Evolutionary conservation across 2,329 filamentous ascomycete species (phyloP).

Genomic region (Purpureocillium lavendulum): DNA sequence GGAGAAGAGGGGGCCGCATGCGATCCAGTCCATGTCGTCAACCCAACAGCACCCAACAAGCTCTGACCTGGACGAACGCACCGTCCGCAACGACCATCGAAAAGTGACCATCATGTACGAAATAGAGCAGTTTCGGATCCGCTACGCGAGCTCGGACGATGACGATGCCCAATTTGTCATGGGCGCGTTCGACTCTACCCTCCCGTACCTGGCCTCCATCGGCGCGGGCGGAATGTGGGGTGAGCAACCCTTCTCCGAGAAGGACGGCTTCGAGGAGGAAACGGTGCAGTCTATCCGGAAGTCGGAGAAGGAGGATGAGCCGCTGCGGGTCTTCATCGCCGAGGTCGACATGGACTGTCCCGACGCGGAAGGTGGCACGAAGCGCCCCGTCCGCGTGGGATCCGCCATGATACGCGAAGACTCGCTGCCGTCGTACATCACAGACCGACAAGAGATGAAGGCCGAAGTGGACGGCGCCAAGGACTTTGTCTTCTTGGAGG

Average conservation of each 20-base stretch:
- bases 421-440: not conserved
- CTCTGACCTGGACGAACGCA: too few relatives aligned
- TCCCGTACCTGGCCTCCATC: conserved; percentile 16
- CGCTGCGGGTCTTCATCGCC: conserved; percentile 17
- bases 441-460: not conserved
- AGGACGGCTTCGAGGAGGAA: conserved; percentile 9
- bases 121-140: conserved; percentile 11
- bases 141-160: conserved; percentile 11
- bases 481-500: not conserved
- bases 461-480: not conserved
- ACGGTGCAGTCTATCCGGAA: conserved; percentile 9
- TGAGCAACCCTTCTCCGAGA: conserved; percentile 13
- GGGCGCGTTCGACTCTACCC: conserved; percentile 19
- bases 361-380: conserved; percentile 2
- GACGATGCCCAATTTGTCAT: conserved; percentile 20
- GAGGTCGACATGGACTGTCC: conserved; percentile 13
- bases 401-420: not conserved
- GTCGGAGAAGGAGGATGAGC: conserved; percentile 15
- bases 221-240: conserved; percentile 21
- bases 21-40: too few relatives aligned
- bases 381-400: not conserved
- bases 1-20: too few relatives aligned
- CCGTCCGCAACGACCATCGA: too few relatives aligned
- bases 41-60: too few relatives aligned
- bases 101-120: too few relatives aligned